These are phyloP conservation scores for Naematelia aurantialba DNA, from an alignment of 768 basidiomycete species.

Conservation along the genomic window DNA sequence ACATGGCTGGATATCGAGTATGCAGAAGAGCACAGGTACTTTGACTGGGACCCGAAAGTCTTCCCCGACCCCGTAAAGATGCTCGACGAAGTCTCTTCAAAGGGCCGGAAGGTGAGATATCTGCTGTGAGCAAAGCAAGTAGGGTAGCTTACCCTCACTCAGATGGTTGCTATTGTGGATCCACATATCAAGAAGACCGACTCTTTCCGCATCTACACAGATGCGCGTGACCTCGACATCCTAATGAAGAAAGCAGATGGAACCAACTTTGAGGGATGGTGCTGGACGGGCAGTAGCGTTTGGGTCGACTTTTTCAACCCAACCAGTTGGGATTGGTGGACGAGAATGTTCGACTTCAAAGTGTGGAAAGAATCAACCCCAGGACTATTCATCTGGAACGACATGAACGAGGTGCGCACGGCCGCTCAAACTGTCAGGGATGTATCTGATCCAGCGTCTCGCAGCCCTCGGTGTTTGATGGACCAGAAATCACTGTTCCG, in stretches of 20 bases:
- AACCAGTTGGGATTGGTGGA: slow-evolving; percentile 85
- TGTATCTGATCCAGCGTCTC: neutral
- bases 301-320: slow-evolving; percentile 99
- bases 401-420: slow-evolving; percentile 92
- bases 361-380: slow-evolving; percentile 62
- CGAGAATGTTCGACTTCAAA: slow-evolving; percentile 66
- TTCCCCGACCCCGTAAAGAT: slow-evolving; percentile 95
- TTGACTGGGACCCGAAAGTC: slow-evolving; percentile 87
- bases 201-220: slow-evolving; percentile 75
- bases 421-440: neutral
- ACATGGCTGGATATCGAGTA: slow-evolving; percentile 99
- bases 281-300: slow-evolving; percentile 92
- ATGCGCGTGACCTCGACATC: slow-evolving; percentile 74
- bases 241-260: slow-evolving; percentile 78
- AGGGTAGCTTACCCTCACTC: too few relatives aligned
- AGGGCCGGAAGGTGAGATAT: slow-evolving; percentile 70
- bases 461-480: slow-evolving; percentile 95
- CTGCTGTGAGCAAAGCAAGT: neutral
- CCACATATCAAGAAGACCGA: slow-evolving; percentile 85
- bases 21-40: slow-evolving; percentile 88
- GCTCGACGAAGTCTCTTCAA: slow-evolving; percentile 79
- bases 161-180: slow-evolving; percentile 98
- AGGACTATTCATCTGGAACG: slow-evolving; percentile 92
- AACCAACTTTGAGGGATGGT: slow-evolving; percentile 86
- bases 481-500: slow-evolving; percentile 86